Evolutionary conservation across 306 rosid species (phyloP).

Genomic region (Quercus cerris): DNA sequence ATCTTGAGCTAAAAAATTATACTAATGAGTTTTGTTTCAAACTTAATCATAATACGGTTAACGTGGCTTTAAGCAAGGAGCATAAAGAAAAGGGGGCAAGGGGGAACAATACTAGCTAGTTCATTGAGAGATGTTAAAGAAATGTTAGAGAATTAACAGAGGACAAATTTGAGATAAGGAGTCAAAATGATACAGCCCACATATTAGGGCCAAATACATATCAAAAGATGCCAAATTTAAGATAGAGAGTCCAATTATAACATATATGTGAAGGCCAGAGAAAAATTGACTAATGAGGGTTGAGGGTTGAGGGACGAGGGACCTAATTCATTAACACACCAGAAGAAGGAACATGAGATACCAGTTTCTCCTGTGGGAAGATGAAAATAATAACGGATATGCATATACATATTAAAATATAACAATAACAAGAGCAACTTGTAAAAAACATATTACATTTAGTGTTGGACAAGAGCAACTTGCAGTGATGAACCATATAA

Average conservation of each 20-base stretch:
- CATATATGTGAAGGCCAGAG: not conserved
- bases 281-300: not conserved
- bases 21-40: not conserved
- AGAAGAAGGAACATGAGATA: not conserved
- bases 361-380: not conserved
- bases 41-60: not conserved
- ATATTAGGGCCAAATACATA: not conserved
- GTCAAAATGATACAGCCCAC: not conserved
- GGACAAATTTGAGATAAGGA: too few species aligned
- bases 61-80: not conserved
- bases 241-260: not conserved
- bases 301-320: not conserved
- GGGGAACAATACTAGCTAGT: too few species aligned
- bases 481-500: too few species aligned
- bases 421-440: not conserved
- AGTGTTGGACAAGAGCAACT: not conserved
- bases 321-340: not conserved
- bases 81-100: not conserved
- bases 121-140: not conserved
- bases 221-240: not conserved
- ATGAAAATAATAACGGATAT: not conserved
- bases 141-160: not conserved
- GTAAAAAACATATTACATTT: not conserved
- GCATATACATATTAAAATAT: not conserved
- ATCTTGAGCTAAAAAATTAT: not conserved